These are phyloP conservation scores for Vaccinium vitisidaea DNA, from an alignment of 148 eudicot genomes.

Conservation along the genomic window DNA sequence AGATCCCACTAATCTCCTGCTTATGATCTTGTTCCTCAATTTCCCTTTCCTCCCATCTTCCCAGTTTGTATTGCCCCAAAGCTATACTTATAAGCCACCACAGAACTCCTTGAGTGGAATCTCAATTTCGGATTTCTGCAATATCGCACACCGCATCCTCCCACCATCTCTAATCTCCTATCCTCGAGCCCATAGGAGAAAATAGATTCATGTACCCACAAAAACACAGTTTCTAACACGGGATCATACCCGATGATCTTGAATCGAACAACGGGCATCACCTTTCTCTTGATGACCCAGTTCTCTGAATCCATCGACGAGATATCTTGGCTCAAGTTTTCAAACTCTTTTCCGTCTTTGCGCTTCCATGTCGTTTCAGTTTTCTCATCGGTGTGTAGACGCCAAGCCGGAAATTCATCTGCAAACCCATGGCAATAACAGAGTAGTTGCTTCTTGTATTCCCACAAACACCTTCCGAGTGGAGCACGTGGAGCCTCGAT, in stretches of 20 bases:
- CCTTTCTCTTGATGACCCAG: not conserved
- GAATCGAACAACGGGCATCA: not conserved
- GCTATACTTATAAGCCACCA: not conserved
- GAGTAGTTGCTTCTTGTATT: not conserved
- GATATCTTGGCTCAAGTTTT: not conserved
- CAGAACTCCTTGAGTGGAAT: not conserved
- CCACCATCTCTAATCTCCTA: not conserved
- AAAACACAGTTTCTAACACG: not conserved
- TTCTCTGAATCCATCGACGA: not conserved
- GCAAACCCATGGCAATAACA: constrained; percentile 11
- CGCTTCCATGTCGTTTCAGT: constrained; percentile 8
- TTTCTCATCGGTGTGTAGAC: not conserved
- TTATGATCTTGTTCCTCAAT: not conserved
- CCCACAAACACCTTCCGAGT: constrained; percentile 22
- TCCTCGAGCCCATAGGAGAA: not conserved
- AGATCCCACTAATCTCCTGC: not conserved
- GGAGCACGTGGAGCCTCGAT: constrained; percentile 17
- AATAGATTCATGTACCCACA: not conserved
- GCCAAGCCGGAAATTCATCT: constrained; percentile 12
- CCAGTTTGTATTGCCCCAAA: not conserved
- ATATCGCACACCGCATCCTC: too few relatives aligned
- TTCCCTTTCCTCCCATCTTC: not conserved
- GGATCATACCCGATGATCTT: constrained; percentile 12
- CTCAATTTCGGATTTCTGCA: not conserved
- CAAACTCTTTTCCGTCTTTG: constrained; percentile 3